Evolutionary conservation across 1,284 basidiomycete genomes (phyloP), one percentile per base, ranked within the genome.

Genomic region (Heterobasidion occidentale): DNA sequence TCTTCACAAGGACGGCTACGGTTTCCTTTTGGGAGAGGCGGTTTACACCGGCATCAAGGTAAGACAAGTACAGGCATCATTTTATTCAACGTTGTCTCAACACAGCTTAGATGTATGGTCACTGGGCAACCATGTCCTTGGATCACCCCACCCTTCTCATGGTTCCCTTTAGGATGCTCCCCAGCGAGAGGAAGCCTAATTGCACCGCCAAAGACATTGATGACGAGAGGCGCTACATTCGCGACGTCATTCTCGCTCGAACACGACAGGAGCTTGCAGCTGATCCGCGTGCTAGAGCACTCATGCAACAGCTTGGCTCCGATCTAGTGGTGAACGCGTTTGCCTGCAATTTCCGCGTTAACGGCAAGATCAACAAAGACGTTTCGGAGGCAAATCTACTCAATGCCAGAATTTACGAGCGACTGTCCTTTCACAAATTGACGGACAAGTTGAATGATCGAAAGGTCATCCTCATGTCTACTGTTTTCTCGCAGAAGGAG

Each of bases 301-400:
- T 73, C 14, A 58, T 75, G 47, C 60, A 65, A 27, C 52, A 64
- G 17, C 58, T 78, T 34, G 77, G 73, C 12, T 73, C 74, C 7
- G 77, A 79, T 58, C 66, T 78, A 36, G 68, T 64, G 53, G 76
- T 78, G 65, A 77, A 77, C 59, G 68, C 71, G 1, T 78, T 78
- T 57, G 70, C 74, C 7, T 71, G 70, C 64, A 78, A 78, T 65
- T 78, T 78, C 67, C 63, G 67, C 35, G 56, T 72, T 55, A 62
- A 70, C 46, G 72, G 69, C 14, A 53, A 56, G 20, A 46, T 67
- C 48, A 79, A 79, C 63, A 60, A 61, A 12, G 74, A 77, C 62
- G 67, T 78, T 56, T 68, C 63, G 17, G 74, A 76, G 57, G 75
- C 77, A 7, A 78, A 75, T 60, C 66, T 67, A 55, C 68, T 79